Percentiles rank a stretch among this genome's conserved stretches.
Evolutionary conservation across 2,329 filamentous ascomycete species (phyloP).

Genomic region (Hypoxylon sp.): DNA sequence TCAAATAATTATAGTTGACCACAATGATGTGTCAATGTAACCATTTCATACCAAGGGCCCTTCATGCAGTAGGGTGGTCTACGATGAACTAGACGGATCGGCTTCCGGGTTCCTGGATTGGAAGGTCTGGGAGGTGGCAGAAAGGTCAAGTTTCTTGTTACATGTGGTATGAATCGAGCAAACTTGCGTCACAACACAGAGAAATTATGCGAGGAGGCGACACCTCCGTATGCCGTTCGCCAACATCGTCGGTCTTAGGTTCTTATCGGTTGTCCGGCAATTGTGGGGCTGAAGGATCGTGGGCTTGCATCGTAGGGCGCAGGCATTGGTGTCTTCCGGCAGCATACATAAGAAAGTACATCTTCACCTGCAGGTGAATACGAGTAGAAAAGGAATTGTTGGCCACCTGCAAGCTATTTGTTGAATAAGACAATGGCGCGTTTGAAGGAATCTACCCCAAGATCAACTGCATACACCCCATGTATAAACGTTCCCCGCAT

Average conservation of each 20-base stretch:
- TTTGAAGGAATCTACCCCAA: constrained; percentile 19
- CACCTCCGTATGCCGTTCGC: constrained; percentile 27
- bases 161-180: background rate
- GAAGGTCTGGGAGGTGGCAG: constrained; percentile 5
- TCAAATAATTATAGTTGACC: constrained; percentile 8
- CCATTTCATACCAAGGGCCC: constrained; percentile 5
- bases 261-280: constrained; percentile 35
- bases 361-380: constrained; percentile 26
- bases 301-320: constrained; percentile 22
- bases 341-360: constrained; percentile 30
- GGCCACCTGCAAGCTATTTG: constrained; percentile 26
- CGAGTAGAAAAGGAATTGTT: constrained; percentile 25
- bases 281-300: constrained; percentile 38
- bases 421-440: constrained; percentile 26
- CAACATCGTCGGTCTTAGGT: constrained; percentile 34
- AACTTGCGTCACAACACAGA: constrained; percentile 25
- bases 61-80: constrained; percentile 15
- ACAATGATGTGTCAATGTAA: constrained; percentile 14
- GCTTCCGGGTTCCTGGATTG: constrained; percentile 16
- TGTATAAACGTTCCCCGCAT: constrained; percentile 32
- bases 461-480: constrained; percentile 27
- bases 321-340: constrained; percentile 21
- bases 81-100: constrained; percentile 17
- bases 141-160: constrained; percentile 13
- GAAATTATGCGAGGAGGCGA: constrained; percentile 1